Evolutionary conservation across 257 asterid genomes (phyloP).

Genomic region (Leptodermis oblonga): DNA sequence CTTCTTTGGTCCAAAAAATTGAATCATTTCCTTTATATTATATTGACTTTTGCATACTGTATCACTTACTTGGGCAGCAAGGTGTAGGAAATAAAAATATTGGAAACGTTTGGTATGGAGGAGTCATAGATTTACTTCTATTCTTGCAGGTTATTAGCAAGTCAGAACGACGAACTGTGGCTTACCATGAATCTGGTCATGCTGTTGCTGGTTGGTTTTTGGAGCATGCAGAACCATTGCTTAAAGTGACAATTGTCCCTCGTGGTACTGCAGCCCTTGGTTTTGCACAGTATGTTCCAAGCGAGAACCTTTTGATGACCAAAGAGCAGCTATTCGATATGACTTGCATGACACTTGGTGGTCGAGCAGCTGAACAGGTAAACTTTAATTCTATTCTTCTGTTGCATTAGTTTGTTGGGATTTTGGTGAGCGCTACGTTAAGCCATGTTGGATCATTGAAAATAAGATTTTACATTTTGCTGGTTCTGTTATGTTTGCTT

Average conservation of each 20-base stretch:
- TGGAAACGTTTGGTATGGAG: neutral
- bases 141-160: conserved; percentile 64
- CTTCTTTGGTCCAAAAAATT: neutral
- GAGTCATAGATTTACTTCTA: neutral
- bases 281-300: conserved; percentile 83
- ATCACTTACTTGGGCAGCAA: neutral
- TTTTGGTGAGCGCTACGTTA: too few species aligned
- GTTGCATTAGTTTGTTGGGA: neutral
- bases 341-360: conserved; percentile 94
- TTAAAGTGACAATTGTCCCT: conserved; percentile 81
- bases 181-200: conserved; percentile 92
- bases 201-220: conserved; percentile 91
- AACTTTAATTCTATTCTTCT: neutral
- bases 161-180: conserved; percentile 66
- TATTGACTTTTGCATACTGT: neutral
- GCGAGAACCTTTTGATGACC: conserved; percentile 75
- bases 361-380: conserved; percentile 97
- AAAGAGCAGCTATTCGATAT: conserved; percentile 83
- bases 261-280: conserved; percentile 95
- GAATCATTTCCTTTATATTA: neutral
- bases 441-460: neutral
- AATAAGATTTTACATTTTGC: neutral
- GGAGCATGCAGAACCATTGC: conserved; percentile 81
- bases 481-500: neutral
- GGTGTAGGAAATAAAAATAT: neutral